phyloP scores from a whole-genome alignment of 2,329 filamentous ascomycete species.

The Calonectria pteridis region DNA sequence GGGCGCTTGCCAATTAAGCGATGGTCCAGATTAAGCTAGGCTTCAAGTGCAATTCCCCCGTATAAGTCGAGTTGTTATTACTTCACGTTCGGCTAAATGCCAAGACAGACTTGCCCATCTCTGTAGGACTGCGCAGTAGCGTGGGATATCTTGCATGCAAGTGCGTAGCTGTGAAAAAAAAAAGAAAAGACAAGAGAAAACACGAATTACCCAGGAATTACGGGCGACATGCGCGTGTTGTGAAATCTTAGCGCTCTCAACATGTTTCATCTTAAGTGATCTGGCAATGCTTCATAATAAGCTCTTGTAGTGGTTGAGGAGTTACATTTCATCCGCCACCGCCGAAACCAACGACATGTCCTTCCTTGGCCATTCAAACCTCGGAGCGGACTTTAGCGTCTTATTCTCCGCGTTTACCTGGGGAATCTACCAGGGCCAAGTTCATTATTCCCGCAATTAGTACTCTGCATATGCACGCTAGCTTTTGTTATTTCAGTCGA shows the following conservation, averaged over 20 bases:
- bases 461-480: neutral
- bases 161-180: too few relatives aligned
- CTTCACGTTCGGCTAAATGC: neutral
- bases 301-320: neutral
- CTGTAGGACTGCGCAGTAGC: neutral
- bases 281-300: neutral
- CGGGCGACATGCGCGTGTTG: neutral
- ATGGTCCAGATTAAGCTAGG: slow-evolving; percentile 3
- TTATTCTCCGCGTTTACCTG: neutral
- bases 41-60: neutral
- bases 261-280: neutral
- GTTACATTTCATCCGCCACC: neutral
- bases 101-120: neutral
- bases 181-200: neutral
- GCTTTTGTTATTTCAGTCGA: neutral
- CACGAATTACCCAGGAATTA: too few relatives aligned
- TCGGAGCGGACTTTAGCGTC: neutral
- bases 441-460: slow-evolving; percentile 4
- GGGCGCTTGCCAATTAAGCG: neutral
- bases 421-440: slow-evolving; percentile 1
- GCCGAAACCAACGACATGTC: neutral
- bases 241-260: neutral
- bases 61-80: neutral
- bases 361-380: neutral
- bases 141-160: neutral